phyloP scores from a whole-genome alignment of 805 yeast species.

The Ogataea pini region DNA sequence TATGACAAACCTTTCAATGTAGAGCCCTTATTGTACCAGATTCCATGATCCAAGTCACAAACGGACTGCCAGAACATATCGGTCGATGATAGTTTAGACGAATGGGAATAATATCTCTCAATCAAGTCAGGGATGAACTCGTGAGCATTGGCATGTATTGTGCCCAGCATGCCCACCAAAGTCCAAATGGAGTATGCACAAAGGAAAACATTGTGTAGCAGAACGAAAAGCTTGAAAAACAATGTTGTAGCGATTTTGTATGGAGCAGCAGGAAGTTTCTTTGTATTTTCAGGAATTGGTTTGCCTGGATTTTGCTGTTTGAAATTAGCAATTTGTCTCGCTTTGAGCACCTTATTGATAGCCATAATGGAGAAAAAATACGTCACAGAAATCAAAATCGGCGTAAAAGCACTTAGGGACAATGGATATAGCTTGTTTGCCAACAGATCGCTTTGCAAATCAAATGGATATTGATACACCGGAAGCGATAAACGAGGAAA shows the following conservation, averaged over 20 bases:
- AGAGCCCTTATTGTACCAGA: slow-evolving; percentile 44
- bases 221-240: slow-evolving; percentile 53
- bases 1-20: slow-evolving; percentile 46
- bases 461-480: slow-evolving; percentile 32
- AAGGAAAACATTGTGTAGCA: slow-evolving; percentile 59
- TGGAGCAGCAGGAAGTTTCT: slow-evolving; percentile 55
- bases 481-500: slow-evolving; percentile 30
- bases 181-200: slow-evolving; percentile 74
- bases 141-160: slow-evolving; percentile 46
- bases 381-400: slow-evolving; percentile 55
- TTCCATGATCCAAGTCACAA: slow-evolving; percentile 60
- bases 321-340: slow-evolving; percentile 44
- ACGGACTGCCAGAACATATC: slow-evolving; percentile 60
- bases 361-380: slow-evolving; percentile 61
- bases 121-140: slow-evolving; percentile 33
- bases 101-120: slow-evolving; percentile 21
- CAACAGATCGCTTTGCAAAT: slow-evolving; percentile 24
- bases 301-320: slow-evolving; percentile 29
- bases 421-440: slow-evolving; percentile 37
- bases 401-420: slow-evolving; percentile 52
- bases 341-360: slow-evolving; percentile 48
- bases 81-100: slow-evolving; percentile 24
- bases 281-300: slow-evolving; percentile 29
- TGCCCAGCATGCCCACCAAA: slow-evolving; percentile 59
- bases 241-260: slow-evolving; percentile 44